phyloP scores from a whole-genome alignment of 2,329 filamentous ascomycete genomes.

The Colletotrichum horii region DNA sequence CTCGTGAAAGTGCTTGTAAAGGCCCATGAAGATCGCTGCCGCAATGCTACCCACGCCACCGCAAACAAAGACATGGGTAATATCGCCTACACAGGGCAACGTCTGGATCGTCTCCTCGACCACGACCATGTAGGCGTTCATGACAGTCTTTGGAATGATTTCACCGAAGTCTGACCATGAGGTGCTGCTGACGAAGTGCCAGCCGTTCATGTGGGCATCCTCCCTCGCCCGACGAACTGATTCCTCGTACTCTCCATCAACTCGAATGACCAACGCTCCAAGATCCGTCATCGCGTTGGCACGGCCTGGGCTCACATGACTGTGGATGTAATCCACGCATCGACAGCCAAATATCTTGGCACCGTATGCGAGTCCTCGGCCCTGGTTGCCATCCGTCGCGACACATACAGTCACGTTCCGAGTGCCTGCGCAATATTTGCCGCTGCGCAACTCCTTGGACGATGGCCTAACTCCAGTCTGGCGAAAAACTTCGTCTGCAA shows the following conservation, averaged over 20 bases:
- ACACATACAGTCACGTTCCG: not conserved
- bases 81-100: not conserved
- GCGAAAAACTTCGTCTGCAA: not conserved
- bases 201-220: not conserved
- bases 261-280: not conserved
- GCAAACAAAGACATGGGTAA: not conserved
- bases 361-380: not conserved
- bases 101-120: not conserved
- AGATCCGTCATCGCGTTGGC: not conserved
- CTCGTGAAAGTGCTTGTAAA: not conserved
- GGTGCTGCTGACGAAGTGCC: not conserved
- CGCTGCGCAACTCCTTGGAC: not conserved
- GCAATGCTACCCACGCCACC: not conserved
- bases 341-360: not conserved
- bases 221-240: not conserved
- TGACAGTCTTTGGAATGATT: not conserved
- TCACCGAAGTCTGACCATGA: not conserved
- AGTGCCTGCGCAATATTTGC: not conserved
- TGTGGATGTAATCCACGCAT: not conserved
- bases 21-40: not conserved
- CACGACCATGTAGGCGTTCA: not conserved
- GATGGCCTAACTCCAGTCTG: not conserved
- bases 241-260: not conserved
- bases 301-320: not conserved
- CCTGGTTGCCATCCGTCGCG: not conserved